phyloP scores from a whole-genome alignment of 192 early-diverging fungal species.

The Backusella parvicylindrica region DNA sequence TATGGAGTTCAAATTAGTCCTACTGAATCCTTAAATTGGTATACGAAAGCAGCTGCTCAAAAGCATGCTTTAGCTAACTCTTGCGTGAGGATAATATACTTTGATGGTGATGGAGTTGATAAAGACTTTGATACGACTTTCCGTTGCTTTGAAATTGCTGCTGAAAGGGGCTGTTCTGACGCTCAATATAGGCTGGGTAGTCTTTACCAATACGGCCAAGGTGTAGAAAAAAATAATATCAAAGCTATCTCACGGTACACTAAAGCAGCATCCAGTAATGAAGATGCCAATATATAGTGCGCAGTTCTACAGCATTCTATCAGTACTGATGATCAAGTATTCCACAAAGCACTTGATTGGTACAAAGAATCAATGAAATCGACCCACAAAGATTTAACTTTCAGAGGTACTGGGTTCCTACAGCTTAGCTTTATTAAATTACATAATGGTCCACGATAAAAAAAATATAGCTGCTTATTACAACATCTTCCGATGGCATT shows the following conservation, averaged over 20 bases:
- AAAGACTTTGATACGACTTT: background rate
- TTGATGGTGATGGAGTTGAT: background rate
- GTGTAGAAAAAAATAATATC: background rate
- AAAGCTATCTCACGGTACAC: background rate
- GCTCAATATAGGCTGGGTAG: background rate
- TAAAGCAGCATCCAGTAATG: background rate
- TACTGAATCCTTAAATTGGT: background rate
- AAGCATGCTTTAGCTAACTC: background rate
- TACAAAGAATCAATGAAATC: background rate
- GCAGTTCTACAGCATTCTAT: background rate
- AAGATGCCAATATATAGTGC: background rate
- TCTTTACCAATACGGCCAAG: background rate
- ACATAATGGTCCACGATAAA: background rate
- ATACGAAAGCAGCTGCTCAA: background rate
- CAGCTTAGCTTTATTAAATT: background rate
- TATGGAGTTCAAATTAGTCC: background rate
- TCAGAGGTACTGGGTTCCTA: background rate
- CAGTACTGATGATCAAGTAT: background rate
- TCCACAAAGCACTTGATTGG: background rate
- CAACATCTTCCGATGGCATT: background rate
- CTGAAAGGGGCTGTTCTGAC: background rate
- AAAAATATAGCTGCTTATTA: background rate
- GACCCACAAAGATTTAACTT: background rate
- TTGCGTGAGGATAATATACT: background rate
- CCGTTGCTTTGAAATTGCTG: background rate